Evolutionary conservation across 108 stramenopile genomes (phyloP).

Genomic region (Nannochloropsis oceanica): DNA sequence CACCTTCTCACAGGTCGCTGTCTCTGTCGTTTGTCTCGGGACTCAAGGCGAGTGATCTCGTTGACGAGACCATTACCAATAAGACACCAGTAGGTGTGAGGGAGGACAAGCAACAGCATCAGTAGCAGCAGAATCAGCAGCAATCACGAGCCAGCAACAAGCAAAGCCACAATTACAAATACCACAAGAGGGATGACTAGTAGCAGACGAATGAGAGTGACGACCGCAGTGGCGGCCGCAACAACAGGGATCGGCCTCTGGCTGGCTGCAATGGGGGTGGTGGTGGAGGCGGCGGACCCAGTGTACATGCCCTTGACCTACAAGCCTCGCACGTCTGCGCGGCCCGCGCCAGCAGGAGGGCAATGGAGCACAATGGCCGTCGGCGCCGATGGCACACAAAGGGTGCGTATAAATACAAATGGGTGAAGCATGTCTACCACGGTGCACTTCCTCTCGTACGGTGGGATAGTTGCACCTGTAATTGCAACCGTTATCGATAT

Average conservation of each 20-base stretch:
- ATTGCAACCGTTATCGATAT: neutral
- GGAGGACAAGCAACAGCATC: too few relatives aligned
- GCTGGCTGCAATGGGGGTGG: neutral
- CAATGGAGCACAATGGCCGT: neutral
- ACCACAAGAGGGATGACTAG: neutral
- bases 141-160: too few relatives aligned
- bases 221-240: neutral
- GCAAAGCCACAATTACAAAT: too few relatives aligned
- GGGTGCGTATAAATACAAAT: neutral
- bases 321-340: neutral
- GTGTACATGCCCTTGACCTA: neutral
- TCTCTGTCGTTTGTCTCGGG: too few relatives aligned
- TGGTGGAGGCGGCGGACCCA: neutral
- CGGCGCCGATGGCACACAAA: neutral
- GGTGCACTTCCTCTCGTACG: too few relatives aligned
- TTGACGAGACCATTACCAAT: too few relatives aligned
- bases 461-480: too few relatives aligned
- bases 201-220: neutral
- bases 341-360: neutral
- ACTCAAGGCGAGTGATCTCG: too few relatives aligned
- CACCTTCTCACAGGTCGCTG: too few relatives aligned
- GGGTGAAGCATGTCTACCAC: too few relatives aligned
- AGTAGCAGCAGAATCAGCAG: too few relatives aligned
- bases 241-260: neutral
- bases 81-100: too few relatives aligned